These are phyloP conservation scores for Phytophthora sp. DNA, from an alignment of 352 stramenopile genomes.

Conservation along the genomic window DNA sequence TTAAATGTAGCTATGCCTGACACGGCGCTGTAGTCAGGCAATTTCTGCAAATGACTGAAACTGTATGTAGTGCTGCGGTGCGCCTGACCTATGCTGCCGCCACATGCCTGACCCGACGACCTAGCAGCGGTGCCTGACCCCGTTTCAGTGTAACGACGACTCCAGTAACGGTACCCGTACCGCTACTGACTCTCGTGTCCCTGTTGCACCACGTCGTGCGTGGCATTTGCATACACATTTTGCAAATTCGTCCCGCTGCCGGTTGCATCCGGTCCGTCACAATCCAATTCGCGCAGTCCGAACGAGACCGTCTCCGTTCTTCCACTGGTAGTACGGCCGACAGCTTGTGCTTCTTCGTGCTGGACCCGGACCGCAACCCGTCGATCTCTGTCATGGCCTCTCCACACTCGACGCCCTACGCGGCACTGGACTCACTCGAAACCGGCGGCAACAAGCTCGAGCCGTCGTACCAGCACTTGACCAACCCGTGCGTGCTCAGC, in stretches of 20 bases:
- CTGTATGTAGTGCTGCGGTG: conserved; percentile 5
- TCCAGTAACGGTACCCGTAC: conserved; percentile 5
- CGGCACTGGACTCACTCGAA: conserved; percentile 12
- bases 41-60: conserved; percentile 8
- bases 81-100: background rate
- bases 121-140: conserved; percentile 20
- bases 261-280: conserved; percentile 12
- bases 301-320: conserved; percentile 16
- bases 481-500: conserved; percentile 21
- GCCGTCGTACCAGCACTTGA: conserved; percentile 10
- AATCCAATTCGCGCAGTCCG: conserved; percentile 29
- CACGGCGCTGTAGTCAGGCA: conserved; percentile 10
- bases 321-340: conserved; percentile 24
- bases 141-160: conserved; percentile 1
- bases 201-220: conserved; percentile 7
- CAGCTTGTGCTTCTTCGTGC: conserved; percentile 31
- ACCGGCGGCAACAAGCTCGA: conserved; percentile 20
- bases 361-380: conserved; percentile 20
- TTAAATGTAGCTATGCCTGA: conserved; percentile 10
- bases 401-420: conserved; percentile 5
- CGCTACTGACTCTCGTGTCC: conserved; percentile 19
- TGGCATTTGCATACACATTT: conserved; percentile 32
- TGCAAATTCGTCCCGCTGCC: too few relatives aligned
- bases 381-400: conserved; percentile 19
- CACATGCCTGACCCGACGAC: too few relatives aligned